phyloP scores from a whole-genome alignment of 139 green algal species.

The Chlorella sp. region DNA sequence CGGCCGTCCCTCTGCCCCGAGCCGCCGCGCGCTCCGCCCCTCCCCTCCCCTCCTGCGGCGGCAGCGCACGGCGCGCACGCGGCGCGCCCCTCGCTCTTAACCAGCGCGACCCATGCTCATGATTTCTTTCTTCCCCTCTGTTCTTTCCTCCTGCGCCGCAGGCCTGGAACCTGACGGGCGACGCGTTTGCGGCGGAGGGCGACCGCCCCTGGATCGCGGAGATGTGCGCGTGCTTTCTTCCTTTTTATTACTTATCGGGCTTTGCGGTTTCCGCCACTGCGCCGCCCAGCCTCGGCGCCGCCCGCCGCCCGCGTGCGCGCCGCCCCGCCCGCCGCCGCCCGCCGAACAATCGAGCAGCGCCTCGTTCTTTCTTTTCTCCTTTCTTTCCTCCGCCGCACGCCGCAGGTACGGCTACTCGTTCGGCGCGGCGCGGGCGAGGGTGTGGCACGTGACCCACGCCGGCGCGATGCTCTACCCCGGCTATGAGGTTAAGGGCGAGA shows the following conservation, averaged over 20 bases:
- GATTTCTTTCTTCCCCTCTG: no score
- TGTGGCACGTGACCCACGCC: constrained; percentile 80
- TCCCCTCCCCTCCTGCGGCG: constrained; percentile 7
- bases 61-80: no score
- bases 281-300: no score
- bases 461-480: constrained; percentile 83
- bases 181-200: constrained; percentile 36
- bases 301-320: no score
- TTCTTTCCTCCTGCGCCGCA: constrained; percentile 38
- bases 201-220: constrained; percentile 44
- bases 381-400: not conserved
- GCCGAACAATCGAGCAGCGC: no score
- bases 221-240: constrained; percentile 43
- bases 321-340: no score
- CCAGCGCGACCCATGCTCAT: no score
- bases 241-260: no score
- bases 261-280: no score
- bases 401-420: constrained; percentile 76
- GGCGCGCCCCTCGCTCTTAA: no score
- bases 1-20: not conserved
- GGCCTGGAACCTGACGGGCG: constrained; percentile 64
- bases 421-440: constrained; percentile 62
- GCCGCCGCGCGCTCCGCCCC: not conserved
- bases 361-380: no score
- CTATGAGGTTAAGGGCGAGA: constrained; percentile 43